Percentiles rank a stretch among this genome's conserved stretches.
These are phyloP conservation scores for Diutina pseudorugosa DNA, from an alignment of 1,139 yeast genomes.

Conservation along the genomic window DNA sequence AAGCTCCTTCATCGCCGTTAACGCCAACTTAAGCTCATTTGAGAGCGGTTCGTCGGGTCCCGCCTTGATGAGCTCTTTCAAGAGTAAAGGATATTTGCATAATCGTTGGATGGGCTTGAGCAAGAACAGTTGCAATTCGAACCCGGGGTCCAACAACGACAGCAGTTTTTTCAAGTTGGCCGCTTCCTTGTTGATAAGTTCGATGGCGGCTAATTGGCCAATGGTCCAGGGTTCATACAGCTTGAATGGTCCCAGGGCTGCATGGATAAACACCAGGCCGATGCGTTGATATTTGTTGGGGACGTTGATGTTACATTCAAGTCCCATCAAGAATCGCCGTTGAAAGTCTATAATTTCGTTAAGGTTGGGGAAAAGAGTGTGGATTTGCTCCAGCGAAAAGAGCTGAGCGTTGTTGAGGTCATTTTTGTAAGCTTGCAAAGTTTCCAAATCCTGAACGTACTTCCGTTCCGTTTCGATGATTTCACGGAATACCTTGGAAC, in stretches of 20 bases:
- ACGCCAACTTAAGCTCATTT: slow-evolving; percentile 60
- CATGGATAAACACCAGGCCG: slow-evolving; percentile 78
- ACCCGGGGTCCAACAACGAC: slow-evolving; percentile 65
- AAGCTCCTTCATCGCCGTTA: slow-evolving; percentile 47
- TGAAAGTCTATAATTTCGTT: slow-evolving; percentile 83
- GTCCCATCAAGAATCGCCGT: slow-evolving; percentile 73
- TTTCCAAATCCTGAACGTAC: slow-evolving; percentile 82
- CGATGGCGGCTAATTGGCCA: slow-evolving; percentile 79
- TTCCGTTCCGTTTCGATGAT: slow-evolving; percentile 82
- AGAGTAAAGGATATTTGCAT: slow-evolving; percentile 80
- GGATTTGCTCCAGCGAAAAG: slow-evolving; percentile 69
- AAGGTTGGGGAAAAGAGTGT: slow-evolving; percentile 77
- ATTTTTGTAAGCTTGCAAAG: slow-evolving; percentile 51
- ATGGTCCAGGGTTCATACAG: slow-evolving; percentile 87
- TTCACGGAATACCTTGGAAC: slow-evolving; percentile 75
- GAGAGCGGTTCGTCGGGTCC: slow-evolving; percentile 37
- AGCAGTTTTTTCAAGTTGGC: slow-evolving; percentile 43
- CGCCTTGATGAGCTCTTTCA: slow-evolving; percentile 61
- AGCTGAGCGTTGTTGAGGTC: slow-evolving; percentile 56
- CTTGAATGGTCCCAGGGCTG: slow-evolving; percentile 66
- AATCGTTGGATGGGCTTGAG: slow-evolving; percentile 92
- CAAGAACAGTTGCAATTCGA: slow-evolving; percentile 80
- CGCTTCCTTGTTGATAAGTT: slow-evolving; percentile 58
- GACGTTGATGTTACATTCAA: slow-evolving; percentile 76
- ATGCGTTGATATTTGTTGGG: slow-evolving; percentile 71